Conservation (phyloP, 2,329 filamentous ascomycete species). For the Bipolaris cookei region DNA sequence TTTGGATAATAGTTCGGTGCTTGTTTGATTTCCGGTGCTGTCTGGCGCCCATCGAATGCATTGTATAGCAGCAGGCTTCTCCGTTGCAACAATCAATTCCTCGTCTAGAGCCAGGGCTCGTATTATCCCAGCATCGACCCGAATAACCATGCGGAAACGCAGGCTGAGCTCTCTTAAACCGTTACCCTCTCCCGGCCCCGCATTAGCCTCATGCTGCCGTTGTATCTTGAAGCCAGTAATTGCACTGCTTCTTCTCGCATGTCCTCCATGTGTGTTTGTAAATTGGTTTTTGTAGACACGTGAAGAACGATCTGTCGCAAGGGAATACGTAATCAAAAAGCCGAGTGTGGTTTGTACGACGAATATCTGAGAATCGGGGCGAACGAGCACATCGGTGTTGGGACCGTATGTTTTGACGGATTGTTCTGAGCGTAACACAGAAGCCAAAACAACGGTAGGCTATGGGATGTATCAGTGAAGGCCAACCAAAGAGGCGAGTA, state of each 20-base stretch:
- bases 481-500: slow-evolving; percentile 13
- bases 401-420: slow-evolving; percentile 84
- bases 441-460: slow-evolving; percentile 87
- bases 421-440: slow-evolving; percentile 78
- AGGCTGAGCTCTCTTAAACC: slow-evolving; percentile 87
- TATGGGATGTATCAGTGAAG: slow-evolving; percentile 51
- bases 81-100: slow-evolving; percentile 88
- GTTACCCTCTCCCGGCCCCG: slow-evolving; percentile 78
- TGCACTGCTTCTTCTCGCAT: slow-evolving; percentile 59
- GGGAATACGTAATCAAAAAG: slow-evolving; percentile 91
- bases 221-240: slow-evolving; percentile 48
- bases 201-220: slow-evolving; percentile 47
- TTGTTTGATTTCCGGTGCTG: slow-evolving; percentile 80
- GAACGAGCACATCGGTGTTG: slow-evolving; percentile 82
- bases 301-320: slow-evolving; percentile 82
- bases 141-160: slow-evolving; percentile 96
- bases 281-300: slow-evolving; percentile 87
- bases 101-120: slow-evolving; percentile 88
- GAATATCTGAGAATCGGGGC: slow-evolving; percentile 89
- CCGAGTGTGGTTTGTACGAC: slow-evolving; percentile 86
- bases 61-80: slow-evolving; percentile 91
- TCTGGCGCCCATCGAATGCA: slow-evolving; percentile 95
- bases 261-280: slow-evolving; percentile 57
- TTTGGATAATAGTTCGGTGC: slow-evolving; percentile 84
- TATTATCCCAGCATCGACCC: slow-evolving; percentile 93